Percentiles rank a stretch among this genome's conserved stretches.
Conservation (phyloP, 345 rosid genomes). For the Citrus sp. region DNA sequence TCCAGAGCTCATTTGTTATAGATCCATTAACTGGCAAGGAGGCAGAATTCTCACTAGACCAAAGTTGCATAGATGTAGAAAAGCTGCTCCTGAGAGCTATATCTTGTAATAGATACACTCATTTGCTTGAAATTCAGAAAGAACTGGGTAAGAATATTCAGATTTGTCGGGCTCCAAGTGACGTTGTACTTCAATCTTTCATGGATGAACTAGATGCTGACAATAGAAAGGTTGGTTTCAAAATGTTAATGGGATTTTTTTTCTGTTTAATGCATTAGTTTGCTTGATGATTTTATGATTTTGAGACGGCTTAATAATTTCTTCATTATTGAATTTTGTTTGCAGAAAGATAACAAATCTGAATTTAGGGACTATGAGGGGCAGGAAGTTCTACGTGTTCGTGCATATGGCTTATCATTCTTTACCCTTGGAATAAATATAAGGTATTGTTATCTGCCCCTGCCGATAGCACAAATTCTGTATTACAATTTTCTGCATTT, state of each 20-base stretch:
- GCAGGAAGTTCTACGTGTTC: constrained; percentile 72
- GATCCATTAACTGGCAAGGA: constrained; percentile 83
- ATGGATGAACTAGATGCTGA: constrained; percentile 50
- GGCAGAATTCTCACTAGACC: constrained; percentile 76
- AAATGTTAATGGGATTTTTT: neutral
- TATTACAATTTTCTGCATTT: neutral
- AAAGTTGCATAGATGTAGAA: constrained; percentile 89
- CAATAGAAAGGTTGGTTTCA: constrained; percentile 43
- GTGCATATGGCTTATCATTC: constrained; percentile 90
- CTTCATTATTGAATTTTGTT: constrained; percentile 12
- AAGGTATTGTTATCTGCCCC: constrained; percentile 44
- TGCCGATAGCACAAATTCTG: neutral
- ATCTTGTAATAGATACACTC: constrained; percentile 82
- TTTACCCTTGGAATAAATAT: constrained; percentile 87
- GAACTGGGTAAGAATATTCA: constrained; percentile 70
- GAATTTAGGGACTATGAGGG: constrained; percentile 43
- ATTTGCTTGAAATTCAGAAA: constrained; percentile 90
- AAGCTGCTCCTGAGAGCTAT: constrained; percentile 86
- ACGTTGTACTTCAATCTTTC: constrained; percentile 58
- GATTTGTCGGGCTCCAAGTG: constrained; percentile 62
- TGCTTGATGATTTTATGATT: constrained; percentile 6
- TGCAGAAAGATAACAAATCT: constrained; percentile 53
- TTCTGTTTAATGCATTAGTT: neutral
- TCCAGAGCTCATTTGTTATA: constrained; percentile 73
- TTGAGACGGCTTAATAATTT: constrained; percentile 7